Evolutionary conservation across 257 asterid species (phyloP), one percentile per base, ranked within the genome.

Genomic region (Leptodermis oblonga): DNA sequence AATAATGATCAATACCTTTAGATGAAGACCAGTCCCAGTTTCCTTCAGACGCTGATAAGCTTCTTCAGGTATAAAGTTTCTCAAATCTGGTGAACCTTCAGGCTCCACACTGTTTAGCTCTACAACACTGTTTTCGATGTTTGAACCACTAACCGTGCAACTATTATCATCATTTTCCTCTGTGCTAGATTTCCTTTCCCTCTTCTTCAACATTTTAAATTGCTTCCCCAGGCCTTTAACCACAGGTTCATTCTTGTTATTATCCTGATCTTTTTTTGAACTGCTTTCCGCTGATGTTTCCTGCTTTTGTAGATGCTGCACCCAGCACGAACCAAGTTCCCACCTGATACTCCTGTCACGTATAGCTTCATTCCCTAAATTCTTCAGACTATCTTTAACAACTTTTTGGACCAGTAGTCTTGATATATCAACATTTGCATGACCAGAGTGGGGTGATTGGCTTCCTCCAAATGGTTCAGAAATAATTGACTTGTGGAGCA

Each of bases 291-390:
- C 67, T 63, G 87, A 76, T 49, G 81, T 66, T 77, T 91, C 96
- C 84, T 85, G 90, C 90, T 91, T 94, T 74, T 91, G 97, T 69
- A 91, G 86, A 90, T 91, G 98, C 87, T 91, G 98, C 80, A 91
- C 86, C 99, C 96, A 94, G 77, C 98, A 91, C 59, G 96, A 89
- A 77, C 98, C 99, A 62, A 94, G 97, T 83, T 94, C 99, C 98
- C 98, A 94, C 85, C 99, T 85, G 82, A 91, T 78, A 74, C 83
- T 80, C 73, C 82, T 74, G 69, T 83, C 86, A 26, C 75, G 75
- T 67, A 20, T 58, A 55, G 77, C 76, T 70, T 81, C 80, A 62
- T 74, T 74, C 54, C 73, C 79, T 37, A 89, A 83, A 77, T 80
- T 84, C 48, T 36, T 76, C 74, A 94, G 72, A 78, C 94, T 85